phyloP scores from a whole-genome alignment of 2,329 filamentous ascomycete species.

The Venturia effusa region DNA sequence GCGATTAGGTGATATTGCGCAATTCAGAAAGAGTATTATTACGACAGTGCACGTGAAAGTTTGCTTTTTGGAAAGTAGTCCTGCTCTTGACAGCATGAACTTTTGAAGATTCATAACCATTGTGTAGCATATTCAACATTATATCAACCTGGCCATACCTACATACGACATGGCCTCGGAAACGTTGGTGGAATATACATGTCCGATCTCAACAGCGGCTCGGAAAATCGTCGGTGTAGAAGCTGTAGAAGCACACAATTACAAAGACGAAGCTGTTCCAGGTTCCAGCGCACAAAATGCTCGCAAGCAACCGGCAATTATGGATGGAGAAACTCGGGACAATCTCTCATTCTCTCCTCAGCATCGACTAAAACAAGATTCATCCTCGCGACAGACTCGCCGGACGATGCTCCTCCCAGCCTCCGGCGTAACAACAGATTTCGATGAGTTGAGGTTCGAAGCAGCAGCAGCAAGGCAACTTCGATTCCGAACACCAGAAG shows the following conservation, averaged over 20 bases:
- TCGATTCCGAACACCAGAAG: not conserved
- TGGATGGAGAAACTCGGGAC: not conserved
- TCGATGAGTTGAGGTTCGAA: constrained; percentile 23
- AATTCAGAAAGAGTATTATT: not conserved
- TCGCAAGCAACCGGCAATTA: not conserved
- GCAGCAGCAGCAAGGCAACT: constrained; percentile 22
- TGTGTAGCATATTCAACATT: not conserved
- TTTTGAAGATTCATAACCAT: not conserved
- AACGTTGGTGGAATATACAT: not conserved
- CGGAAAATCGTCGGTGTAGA: not conserved
- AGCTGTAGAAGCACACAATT: not conserved
- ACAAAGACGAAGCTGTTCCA: not conserved
- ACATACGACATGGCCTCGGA: not conserved
- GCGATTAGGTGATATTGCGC: constrained; percentile 3
- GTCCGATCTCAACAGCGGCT: not conserved
- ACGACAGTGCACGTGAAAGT: not conserved
- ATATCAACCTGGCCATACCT: not conserved
- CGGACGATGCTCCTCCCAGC: not conserved
- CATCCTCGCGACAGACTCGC: not conserved
- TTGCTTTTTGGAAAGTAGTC: not conserved
- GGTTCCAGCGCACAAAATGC: not conserved
- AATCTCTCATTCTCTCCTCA: not conserved
- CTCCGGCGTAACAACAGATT: constrained; percentile 20
- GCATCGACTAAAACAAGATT: not conserved
- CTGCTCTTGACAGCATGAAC: not conserved